Conservation (phyloP, 441 rosid species). For the Aquilaria agallochum region DNA sequence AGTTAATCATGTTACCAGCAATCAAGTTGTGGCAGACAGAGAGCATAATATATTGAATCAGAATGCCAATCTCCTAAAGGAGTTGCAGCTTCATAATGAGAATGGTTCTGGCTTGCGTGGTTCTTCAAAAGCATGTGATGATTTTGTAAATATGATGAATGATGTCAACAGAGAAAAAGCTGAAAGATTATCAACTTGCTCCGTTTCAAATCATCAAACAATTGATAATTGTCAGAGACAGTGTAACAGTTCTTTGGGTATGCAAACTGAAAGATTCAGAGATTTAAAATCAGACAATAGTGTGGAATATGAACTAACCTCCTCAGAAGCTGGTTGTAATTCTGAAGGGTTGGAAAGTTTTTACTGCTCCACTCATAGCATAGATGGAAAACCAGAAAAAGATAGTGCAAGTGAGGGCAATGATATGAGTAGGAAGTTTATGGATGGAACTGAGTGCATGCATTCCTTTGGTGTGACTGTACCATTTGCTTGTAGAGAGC, state of each 20-base stretch:
- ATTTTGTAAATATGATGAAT: constrained; percentile 17
- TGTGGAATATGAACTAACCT: constrained; percentile 12
- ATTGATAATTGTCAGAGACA: constrained; percentile 11
- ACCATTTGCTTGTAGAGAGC: constrained; percentile 14
- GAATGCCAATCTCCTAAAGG: constrained; percentile 12
- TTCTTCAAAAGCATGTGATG: constrained; percentile 15
- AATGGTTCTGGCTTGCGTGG: constrained; percentile 1
- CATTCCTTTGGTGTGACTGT: constrained; percentile 12
- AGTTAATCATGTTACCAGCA: neutral
- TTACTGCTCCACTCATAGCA: constrained; percentile 6
- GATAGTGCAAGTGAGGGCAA: constrained; percentile 10
- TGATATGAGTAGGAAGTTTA: constrained; percentile 13
- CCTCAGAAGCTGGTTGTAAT: constrained; percentile 9
- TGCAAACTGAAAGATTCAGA: constrained; percentile 18
- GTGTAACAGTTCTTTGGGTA: constrained; percentile 8
- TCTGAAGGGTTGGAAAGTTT: constrained; percentile 17
- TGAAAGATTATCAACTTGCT: constrained; percentile 18
- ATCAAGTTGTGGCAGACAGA: neutral
- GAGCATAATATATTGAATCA: constrained; percentile 10
- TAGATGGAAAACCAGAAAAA: constrained; percentile 11
- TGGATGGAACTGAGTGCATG: constrained; percentile 13
- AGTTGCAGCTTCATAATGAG: constrained; percentile 20
- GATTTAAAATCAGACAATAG: constrained; percentile 10
- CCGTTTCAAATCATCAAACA: constrained; percentile 11
- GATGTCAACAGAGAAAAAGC: constrained; percentile 18